Base-by-base conservation (phyloP, 163 green algal species). In the Chlamydomonas reinhardtii region DNA sequence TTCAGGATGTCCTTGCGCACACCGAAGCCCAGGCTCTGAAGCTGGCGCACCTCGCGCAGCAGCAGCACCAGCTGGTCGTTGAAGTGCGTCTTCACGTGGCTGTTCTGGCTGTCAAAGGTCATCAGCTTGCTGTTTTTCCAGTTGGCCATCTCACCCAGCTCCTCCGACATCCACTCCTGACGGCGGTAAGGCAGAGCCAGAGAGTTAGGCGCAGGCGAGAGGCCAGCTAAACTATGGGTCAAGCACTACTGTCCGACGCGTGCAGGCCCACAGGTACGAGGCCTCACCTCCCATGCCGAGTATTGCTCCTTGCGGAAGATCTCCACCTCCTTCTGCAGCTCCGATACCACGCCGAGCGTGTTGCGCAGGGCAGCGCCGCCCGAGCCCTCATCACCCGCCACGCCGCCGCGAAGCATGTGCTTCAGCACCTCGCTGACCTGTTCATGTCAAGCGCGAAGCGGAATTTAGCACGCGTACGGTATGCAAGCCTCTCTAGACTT, bases 41-140 rank as follows among this genome's bases (percentile, higher is more conserved):
- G 89, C 90, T 96, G 94, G 2, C 93, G 90, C 32, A 93, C 90
- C 88, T 92, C 83, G 43, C 83, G 85, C 71, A 97, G 89, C 84
- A 96, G 84, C 35, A 76, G 64, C 43, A 96, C 91, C 22, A 96
- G 90, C 68, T 93, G 76, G 39, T 95, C 91, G 69, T 94, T 96
- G 87, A 96, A 96, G 78, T 97, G 92, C 32, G 93, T 92, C 76
- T 93, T 92, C 35, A 96, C 91, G 81, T 95, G 94, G 32, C 90
- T 91, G 80, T 91, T 93, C 59, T 89, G 78, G 1, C 74, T 76
- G 90, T 97, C 92, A 76, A 96, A 92, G 15, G 91, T 94, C 94
- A 97, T 96, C 35, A 97, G 90, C 75, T 91, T 89, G 76, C 81
- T 91, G 78, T 88, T 92, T 80, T 94, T 95, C 94, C 92, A 97